Evolutionary conservation across 2,329 filamentous ascomycete species (phyloP).

Genomic region (Cladosporium sp.): DNA sequence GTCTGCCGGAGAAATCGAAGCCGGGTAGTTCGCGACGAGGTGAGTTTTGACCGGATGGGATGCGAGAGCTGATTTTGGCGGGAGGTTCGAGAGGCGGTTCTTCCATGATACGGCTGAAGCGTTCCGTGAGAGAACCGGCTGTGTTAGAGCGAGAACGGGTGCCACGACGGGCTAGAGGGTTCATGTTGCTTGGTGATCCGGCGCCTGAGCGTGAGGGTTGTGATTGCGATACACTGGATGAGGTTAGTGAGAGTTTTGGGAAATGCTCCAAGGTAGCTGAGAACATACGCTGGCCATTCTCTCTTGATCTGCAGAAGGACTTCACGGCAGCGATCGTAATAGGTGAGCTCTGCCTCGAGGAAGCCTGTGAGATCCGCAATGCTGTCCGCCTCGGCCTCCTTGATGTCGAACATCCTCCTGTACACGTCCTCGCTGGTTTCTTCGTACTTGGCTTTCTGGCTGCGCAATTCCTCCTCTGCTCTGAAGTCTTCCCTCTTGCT

Average conservation of each 20-base stretch:
- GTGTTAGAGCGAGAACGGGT: constrained; percentile 63
- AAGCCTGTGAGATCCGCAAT: constrained; percentile 77
- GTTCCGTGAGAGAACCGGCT: constrained; percentile 62
- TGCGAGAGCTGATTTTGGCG: constrained; percentile 53
- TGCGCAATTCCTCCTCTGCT: constrained; percentile 86
- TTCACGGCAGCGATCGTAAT: constrained; percentile 87
- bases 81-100: constrained; percentile 57
- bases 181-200: constrained; percentile 30
- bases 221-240: constrained; percentile 13
- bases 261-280: neutral
- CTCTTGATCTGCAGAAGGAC: constrained; percentile 70
- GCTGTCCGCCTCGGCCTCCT: constrained; percentile 83
- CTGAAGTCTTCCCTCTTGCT: constrained; percentile 91
- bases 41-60: constrained; percentile 42
- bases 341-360: constrained; percentile 84
- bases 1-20: constrained; percentile 49
- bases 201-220: constrained; percentile 29
- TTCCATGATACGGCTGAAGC: constrained; percentile 55
- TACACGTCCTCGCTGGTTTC: constrained; percentile 90
- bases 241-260: neutral
- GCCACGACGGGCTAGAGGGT: constrained; percentile 40
- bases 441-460: constrained; percentile 93
- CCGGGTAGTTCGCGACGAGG: constrained; percentile 44
- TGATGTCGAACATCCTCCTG: constrained; percentile 93
- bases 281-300: constrained; percentile 66